Base-by-base conservation (phyloP, 2,329 filamentous ascomycete genomes). In the Albifimbria verrucaria region DNA sequence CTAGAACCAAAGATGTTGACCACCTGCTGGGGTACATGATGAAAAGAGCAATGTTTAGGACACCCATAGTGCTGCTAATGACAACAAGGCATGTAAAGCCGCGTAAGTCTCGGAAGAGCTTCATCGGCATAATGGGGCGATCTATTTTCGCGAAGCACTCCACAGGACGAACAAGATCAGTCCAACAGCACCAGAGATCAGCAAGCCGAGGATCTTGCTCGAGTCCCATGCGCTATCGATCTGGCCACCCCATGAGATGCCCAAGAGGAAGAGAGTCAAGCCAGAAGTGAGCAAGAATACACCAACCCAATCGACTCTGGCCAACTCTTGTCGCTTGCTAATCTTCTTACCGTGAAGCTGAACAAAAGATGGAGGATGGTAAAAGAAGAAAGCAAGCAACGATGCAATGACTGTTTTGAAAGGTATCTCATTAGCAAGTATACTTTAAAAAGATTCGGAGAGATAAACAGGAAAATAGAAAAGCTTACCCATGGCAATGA, bases 91-190 rank as follows among this genome's bases (percentile, higher is more conserved):
- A 59, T 15, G 59, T 63, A 44, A 68, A 65, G 47, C 64, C 65
- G 12, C 65, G 59, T 28, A 69, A 26, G 50, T 69, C 67, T 55
- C 60, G 62, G 61, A 69, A 69, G 21, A 68, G 59, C 53, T 60
- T 58, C 63, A 67, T 67, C 1, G 63, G 65, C 5, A 67, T 56
- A 42, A 65, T 62, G 4, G 62, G 62, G 20, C 47, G 48, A 49
- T 54, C 21, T 7, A 53, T 28, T 60, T 60, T 51, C 5, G 32
- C 32, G 18, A 39, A 39, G 12, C 32, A 39, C 32, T 59, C 59
- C 39, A 69, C 43, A 69, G 56, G 52, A 61, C 59, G 52, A 64
- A 69, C 2, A 51, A 44, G 42, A 64, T 25, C 2, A 39, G 12
- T 4, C 12, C 18, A 39, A 62, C 47, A 4, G 43, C 54, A 44